Evolutionary conservation across 1,139 yeast genomes (phyloP).

Genomic region (Sugiyamaella paludigena): DNA sequence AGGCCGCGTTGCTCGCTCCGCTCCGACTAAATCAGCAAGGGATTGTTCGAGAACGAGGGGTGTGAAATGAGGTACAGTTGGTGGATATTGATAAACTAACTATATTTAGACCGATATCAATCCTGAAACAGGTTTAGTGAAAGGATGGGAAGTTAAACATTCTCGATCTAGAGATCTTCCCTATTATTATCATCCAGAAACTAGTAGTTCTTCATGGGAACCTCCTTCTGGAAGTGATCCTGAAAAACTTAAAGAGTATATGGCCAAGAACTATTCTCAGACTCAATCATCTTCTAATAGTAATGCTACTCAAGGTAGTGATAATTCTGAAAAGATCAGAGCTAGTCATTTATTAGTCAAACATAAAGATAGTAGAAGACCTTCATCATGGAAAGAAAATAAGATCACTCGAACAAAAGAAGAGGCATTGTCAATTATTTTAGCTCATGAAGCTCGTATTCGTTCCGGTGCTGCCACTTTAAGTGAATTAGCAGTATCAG

Average conservation of each 20-base stretch:
- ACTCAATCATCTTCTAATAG: slow-evolving; percentile 4
- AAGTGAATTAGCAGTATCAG: slow-evolving; percentile 71
- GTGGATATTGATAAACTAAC: too few relatives aligned
- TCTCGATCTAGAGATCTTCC: slow-evolving; percentile 83
- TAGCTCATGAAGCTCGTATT: slow-evolving; percentile 58
- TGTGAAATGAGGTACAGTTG: too few relatives aligned
- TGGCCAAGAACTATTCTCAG: slow-evolving; percentile 39
- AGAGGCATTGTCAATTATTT: slow-evolving; percentile 70
- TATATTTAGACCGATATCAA: slow-evolving; percentile 13
- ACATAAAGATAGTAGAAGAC: slow-evolving; percentile 80
- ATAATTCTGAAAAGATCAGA: slow-evolving; percentile 51
- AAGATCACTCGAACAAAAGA: slow-evolving; percentile 76
- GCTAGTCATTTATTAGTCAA: slow-evolving; percentile 76
- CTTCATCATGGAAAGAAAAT: slow-evolving; percentile 85
- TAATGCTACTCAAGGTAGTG: slow-evolving; percentile 36
- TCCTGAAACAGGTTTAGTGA: slow-evolving; percentile 69
- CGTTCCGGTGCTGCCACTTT: slow-evolving; percentile 68
- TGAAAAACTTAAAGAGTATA: slow-evolving; percentile 55
- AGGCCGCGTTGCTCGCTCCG: too few relatives aligned
- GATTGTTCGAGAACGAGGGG: too few relatives aligned
- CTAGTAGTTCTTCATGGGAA: slow-evolving; percentile 83
- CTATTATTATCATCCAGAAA: slow-evolving; percentile 69
- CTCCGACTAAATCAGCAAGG: too few relatives aligned
- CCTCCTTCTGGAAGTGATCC: slow-evolving; percentile 83
- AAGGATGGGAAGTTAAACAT: slow-evolving; percentile 76